These are phyloP conservation scores for Podaxis pistillaris DNA, from an alignment of 768 basidiomycete genomes.

Conservation along the genomic window DNA sequence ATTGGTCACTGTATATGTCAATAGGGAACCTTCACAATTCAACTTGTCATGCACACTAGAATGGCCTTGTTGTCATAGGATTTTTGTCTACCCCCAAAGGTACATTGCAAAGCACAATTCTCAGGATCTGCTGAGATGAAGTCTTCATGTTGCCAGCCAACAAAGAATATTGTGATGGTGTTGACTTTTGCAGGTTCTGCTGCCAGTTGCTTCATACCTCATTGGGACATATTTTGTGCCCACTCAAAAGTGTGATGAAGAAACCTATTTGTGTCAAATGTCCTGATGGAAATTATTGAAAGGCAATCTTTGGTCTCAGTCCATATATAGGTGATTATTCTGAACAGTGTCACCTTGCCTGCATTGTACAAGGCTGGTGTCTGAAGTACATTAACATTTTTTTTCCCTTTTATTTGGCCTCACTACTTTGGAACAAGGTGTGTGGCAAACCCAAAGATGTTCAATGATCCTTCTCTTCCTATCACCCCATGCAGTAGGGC, in stretches of 20 bases:
- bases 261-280: constrained; percentile 21
- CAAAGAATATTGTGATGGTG: background rate
- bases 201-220: background rate
- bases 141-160: background rate
- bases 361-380: constrained; percentile 27
- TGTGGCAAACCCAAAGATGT: too few relatives aligned
- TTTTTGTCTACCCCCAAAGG: constrained; percentile 27
- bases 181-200: background rate
- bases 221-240: background rate
- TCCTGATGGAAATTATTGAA: constrained; percentile 25
- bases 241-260: background rate
- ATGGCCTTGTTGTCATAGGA: constrained; percentile 25
- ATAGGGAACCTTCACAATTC: constrained; percentile 31
- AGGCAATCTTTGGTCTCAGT: constrained; percentile 24
- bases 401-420: too few relatives aligned
- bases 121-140: too few relatives aligned
- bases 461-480: too few relatives aligned
- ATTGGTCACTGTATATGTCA: constrained; percentile 33
- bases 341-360: constrained; percentile 23
- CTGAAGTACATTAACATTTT: constrained; percentile 17
- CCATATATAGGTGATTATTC: constrained; percentile 31
- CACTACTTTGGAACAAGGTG: too few relatives aligned
- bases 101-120: constrained; percentile 7
- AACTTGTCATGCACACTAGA: constrained; percentile 29
- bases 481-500: too few relatives aligned